A percentile compares a stretch with the other conserved stretches of the same genome.
phyloP scores from a whole-genome alignment of 441 rosid species.

The Geranium incanum region DNA sequence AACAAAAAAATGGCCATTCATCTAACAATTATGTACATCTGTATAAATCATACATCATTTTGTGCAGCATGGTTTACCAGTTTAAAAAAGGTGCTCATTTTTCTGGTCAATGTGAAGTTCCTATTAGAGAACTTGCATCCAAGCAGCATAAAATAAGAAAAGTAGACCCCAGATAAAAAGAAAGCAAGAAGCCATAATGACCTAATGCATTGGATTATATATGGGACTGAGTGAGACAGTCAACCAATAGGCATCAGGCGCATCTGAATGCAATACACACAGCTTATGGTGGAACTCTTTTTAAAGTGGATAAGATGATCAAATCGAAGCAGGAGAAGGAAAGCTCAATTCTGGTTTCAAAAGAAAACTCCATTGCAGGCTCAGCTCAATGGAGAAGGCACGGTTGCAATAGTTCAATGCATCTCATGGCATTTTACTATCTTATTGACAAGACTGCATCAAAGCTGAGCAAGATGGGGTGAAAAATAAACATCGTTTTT shows the following conservation, averaged over 20 bases:
- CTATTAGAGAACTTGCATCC: neutral
- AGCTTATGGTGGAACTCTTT: neutral
- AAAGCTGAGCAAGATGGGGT: neutral
- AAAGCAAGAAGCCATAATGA: neutral
- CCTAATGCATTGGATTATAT: constrained; percentile 2
- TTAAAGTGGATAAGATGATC: neutral
- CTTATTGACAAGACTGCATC: neutral
- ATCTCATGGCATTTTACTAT: neutral
- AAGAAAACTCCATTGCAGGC: neutral
- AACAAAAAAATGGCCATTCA: neutral
- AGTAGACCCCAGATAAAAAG: neutral
- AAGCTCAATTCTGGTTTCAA: neutral
- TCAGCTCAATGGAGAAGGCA: neutral
- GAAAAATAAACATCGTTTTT: neutral
- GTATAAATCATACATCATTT: neutral
- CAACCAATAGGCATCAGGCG: neutral
- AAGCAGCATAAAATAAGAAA: neutral
- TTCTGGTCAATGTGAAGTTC: neutral
- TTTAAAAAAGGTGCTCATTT: neutral
- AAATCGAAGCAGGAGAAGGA: neutral
- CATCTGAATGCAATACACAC: neutral
- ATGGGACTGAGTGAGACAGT: neutral
- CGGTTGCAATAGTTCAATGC: neutral
- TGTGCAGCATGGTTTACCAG: neutral
- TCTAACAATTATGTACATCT: neutral